Evolutionary conservation across 140 eudicot genomes (phyloP).

Genomic region (Bidens hawaiensis): DNA sequence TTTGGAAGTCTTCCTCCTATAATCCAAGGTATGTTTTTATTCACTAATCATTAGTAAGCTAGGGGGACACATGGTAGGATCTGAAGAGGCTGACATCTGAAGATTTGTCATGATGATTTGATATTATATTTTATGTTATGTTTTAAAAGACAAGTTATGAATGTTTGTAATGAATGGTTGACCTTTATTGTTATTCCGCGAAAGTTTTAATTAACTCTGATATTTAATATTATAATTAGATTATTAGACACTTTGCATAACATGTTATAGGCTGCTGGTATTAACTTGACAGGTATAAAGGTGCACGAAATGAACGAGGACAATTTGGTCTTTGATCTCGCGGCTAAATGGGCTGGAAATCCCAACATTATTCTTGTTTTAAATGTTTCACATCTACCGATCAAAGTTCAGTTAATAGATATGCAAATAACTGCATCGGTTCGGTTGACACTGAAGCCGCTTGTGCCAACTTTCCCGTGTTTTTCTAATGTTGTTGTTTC

Average conservation of each 20-base stretch:
- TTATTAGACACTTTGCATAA: not conserved
- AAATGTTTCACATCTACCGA: slow-evolving; percentile 35
- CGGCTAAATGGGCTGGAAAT: slow-evolving; percentile 79
- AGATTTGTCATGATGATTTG: too few relatives aligned
- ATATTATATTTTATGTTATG: too few relatives aligned
- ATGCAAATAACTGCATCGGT: slow-evolving; percentile 59
- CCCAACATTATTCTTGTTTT: slow-evolving; percentile 49
- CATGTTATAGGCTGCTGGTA: not conserved
- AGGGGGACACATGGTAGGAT: too few relatives aligned
- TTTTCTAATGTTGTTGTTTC: slow-evolving; percentile 55
- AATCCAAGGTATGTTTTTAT: slow-evolving; percentile 69
- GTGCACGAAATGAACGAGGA: slow-evolving; percentile 61
- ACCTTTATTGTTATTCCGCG: too few relatives aligned
- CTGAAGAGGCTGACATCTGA: too few relatives aligned
- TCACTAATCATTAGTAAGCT: too few relatives aligned
- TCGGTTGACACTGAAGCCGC: slow-evolving; percentile 63
- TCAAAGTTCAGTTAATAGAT: slow-evolving; percentile 68
- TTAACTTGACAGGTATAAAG: slow-evolving; percentile 57
- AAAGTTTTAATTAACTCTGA: too few relatives aligned
- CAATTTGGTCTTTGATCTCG: slow-evolving; percentile 62
- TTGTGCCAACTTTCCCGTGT: slow-evolving; percentile 84
- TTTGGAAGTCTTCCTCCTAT: slow-evolving; percentile 83
- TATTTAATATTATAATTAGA: too few relatives aligned
- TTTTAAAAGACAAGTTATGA: too few relatives aligned
- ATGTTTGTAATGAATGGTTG: too few relatives aligned